A percentile compares a stretch with the other conserved stretches of the same genome.
phyloP scores from a whole-genome alignment of 495 filamentous ascomycete species.

The Annulohypoxylon maeteangense region DNA sequence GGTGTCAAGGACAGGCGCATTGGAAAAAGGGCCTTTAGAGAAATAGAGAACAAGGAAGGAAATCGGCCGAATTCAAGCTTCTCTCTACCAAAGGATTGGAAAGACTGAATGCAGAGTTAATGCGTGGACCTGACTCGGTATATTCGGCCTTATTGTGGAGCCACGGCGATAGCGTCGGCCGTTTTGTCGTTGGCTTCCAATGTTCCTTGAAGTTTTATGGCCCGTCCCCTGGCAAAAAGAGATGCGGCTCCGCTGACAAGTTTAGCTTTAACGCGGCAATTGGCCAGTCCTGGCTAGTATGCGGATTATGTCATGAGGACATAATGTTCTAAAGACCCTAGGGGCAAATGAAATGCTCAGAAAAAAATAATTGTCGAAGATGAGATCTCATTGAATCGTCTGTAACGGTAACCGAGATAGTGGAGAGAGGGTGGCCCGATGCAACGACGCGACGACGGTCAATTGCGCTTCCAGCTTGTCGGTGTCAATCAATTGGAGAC shows the following conservation, averaged over 20 bases:
- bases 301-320: slow-evolving; percentile 7
- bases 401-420: slow-evolving; percentile 11
- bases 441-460: slow-evolving; percentile 1
- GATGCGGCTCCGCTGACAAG: slow-evolving; percentile 39
- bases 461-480: slow-evolving; percentile 4
- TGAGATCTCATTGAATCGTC: not conserved
- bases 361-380: not conserved
- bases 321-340: not conserved
- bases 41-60: not conserved
- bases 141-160: slow-evolving; percentile 43
- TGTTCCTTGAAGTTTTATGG: slow-evolving; percentile 5
- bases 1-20: slow-evolving; percentile 3
- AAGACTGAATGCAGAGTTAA: not conserved
- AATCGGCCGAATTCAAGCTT: slow-evolving; percentile 16
- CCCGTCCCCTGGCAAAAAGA: slow-evolving; percentile 7
- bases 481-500: slow-evolving; percentile 10
- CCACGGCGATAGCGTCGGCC: slow-evolving; percentile 43
- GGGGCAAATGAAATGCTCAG: not conserved
- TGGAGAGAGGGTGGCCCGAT: slow-evolving; percentile 2
- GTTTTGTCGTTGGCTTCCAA: slow-evolving; percentile 41
- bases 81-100: not conserved
- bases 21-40: not conserved
- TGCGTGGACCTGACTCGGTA: slow-evolving; percentile 32
- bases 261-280: slow-evolving; percentile 13
- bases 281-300: slow-evolving; percentile 21